Conservation (phyloP, 2,329 filamentous ascomycete genomes). For the Nemania sp. region DNA sequence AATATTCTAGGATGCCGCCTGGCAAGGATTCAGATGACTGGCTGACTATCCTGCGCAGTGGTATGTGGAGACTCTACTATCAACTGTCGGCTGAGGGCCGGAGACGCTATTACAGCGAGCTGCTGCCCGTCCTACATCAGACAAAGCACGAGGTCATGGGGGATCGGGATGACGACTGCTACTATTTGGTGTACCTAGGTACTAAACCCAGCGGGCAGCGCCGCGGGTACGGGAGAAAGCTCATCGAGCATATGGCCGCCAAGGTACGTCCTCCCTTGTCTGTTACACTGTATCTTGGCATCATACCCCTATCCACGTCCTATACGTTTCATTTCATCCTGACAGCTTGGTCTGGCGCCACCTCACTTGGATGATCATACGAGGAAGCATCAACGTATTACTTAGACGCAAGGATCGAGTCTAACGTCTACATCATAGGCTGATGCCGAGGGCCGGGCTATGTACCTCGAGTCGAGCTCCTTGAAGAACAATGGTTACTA, state of each 20-base stretch:
- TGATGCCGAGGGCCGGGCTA: slow-evolving; percentile 73
- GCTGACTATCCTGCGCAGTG: slow-evolving; percentile 77
- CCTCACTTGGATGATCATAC: neutral
- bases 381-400: slow-evolving; percentile 1
- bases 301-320: slow-evolving; percentile 1
- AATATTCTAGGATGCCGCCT: slow-evolving; percentile 74
- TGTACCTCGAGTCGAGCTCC: slow-evolving; percentile 85
- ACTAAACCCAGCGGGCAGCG: slow-evolving; percentile 77
- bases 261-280: slow-evolving; percentile 59
- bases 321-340: neutral
- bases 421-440: slow-evolving; percentile 59
- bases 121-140: slow-evolving; percentile 78
- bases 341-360: neutral
- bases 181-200: slow-evolving; percentile 87
- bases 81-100: slow-evolving; percentile 78
- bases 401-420: neutral
- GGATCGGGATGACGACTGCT: slow-evolving; percentile 73
- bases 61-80: slow-evolving; percentile 82
- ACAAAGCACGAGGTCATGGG: slow-evolving; percentile 78
- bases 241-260: slow-evolving; percentile 76
- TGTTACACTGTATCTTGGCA: slow-evolving; percentile 17
- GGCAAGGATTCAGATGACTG: slow-evolving; percentile 79
- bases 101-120: slow-evolving; percentile 80
- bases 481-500: slow-evolving; percentile 77
- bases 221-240: slow-evolving; percentile 77